Evolutionary conservation across 140 eudicot genomes (phyloP), one percentile per base, ranked within the genome.

Genomic region (Ambrosia hybrid): DNA sequence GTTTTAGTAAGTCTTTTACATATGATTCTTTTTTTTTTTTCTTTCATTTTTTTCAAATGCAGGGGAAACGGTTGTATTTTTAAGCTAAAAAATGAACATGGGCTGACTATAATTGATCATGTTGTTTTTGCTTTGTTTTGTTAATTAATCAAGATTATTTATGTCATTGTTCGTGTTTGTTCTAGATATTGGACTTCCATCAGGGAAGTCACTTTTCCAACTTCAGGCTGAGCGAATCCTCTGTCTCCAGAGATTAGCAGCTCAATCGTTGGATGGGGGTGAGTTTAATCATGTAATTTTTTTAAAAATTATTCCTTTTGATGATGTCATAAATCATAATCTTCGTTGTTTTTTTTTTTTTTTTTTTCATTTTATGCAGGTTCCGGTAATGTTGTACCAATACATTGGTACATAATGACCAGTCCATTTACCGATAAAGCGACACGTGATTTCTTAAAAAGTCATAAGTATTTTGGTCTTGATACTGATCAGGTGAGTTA

Each of bases 331-430:
- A 39, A 67, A 21, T 21, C 26, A 21, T 21, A 21, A 21, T 21
- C 26, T 21, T 21, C 26, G 26, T 21, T 0, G 0, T 21, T 21
- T 21, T 21, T 0, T 21, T 21, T 21, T 21, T 21, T 21, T 21
- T 73, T 38, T 46, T 36, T 36, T 79, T 52, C 60, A 67, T 58
- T 62, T 57, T 52, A 17, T 74, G 71, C 76, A 95, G 99, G 95
- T 26, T 82, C 91, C 41, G 68, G 80, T 49, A 71, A 64, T 63
- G 39, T 78, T 72, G 73, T 79, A 45, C 95, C 90, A 34, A 88
- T 95, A 72, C 95, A 83, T 79, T 95, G 99, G 99, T 95, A 95
- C 89, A 85, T 95, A 83, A 95, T 95, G 99, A 95, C 99, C 17
- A 95, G 97, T 83, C 97, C 99, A 6, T 91, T 95, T 68, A 95